Evolutionary conservation across 2,329 filamentous ascomycete species (phyloP).

Genomic region (Paracorniculantispora psalliotae): DNA sequence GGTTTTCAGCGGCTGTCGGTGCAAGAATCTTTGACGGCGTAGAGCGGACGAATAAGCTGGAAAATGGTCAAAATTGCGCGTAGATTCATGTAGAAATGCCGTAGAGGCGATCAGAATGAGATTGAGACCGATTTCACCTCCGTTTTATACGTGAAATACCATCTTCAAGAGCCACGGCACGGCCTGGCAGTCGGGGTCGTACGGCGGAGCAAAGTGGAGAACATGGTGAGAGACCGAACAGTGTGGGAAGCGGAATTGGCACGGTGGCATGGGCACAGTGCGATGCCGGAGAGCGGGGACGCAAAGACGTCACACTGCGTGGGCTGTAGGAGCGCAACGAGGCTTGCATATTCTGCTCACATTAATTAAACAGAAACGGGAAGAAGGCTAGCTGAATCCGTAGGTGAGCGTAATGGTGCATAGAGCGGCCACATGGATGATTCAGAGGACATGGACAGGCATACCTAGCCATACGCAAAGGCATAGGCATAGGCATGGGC

Average conservation of each 20-base stretch:
- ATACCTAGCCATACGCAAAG: neutral
- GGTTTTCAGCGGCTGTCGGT: constrained; percentile 6
- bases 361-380: neutral
- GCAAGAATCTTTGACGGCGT: neutral
- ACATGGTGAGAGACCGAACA: neutral
- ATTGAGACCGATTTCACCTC: neutral
- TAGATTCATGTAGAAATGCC: constrained; percentile 12
- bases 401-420: neutral
- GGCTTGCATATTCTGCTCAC: constrained; percentile 5
- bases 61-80: constrained; percentile 9
- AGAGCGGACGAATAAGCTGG: neutral
- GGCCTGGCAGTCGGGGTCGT: neutral
- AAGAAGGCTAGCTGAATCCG: neutral
- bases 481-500: neutral
- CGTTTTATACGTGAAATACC: constrained; percentile 6
- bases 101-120: neutral
- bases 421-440: no score
- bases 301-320: constrained; percentile 1
- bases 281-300: neutral
- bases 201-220: constrained; percentile 4
- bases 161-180: neutral
- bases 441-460: no score
- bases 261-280: constrained; percentile 4
- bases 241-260: neutral
- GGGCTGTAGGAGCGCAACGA: neutral